Percentiles rank a stretch among this genome's conserved stretches.
phyloP scores from a whole-genome alignment of 257 asterid species.

The Cordia subcordata region DNA sequence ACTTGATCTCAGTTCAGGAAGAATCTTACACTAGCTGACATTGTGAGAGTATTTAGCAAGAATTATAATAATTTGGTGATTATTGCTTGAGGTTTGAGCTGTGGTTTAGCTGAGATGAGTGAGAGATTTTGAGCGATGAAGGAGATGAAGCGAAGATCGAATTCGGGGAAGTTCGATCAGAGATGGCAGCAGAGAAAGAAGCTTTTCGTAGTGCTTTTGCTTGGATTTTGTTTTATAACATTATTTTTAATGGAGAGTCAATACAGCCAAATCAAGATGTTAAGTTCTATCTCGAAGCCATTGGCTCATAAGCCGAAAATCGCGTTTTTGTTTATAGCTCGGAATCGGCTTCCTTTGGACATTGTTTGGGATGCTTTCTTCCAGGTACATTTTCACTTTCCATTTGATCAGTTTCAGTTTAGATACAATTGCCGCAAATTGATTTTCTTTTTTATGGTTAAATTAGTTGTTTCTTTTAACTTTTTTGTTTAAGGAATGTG shows the following conservation, averaged over 20 bases:
- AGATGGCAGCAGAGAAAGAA: slow-evolving; percentile 73
- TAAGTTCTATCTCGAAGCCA: slow-evolving; percentile 40
- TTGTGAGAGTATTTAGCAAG: too few species aligned
- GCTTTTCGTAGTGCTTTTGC: slow-evolving; percentile 37
- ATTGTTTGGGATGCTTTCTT: slow-evolving; percentile 79
- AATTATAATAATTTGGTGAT: background rate
- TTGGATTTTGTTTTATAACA: slow-evolving; percentile 48
- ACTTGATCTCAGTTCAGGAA: too few species aligned
- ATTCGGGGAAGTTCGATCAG: background rate
- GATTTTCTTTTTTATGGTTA: background rate
- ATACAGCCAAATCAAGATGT: slow-evolving; percentile 46
- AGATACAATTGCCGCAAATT: background rate
- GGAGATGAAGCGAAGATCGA: slow-evolving; percentile 17
- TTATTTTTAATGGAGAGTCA: slow-evolving; percentile 62
- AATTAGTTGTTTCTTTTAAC: background rate
- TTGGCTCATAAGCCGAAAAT: slow-evolving; percentile 62
- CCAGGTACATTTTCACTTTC: slow-evolving; percentile 44
- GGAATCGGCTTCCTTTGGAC: slow-evolving; percentile 85
- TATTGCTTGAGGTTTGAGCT: too few species aligned
- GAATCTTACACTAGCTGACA: background rate
- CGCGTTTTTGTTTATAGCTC: slow-evolving; percentile 77
- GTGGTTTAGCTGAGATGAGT: background rate
- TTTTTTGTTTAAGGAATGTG: slow-evolving; percentile 12
- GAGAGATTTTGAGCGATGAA: background rate
- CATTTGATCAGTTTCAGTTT: too few species aligned